Percentiles rank a stretch among this genome's conserved stretches.
Evolutionary conservation across 2,329 filamentous ascomycete species (phyloP).

Genomic region (Ophiobolus disseminans): DNA sequence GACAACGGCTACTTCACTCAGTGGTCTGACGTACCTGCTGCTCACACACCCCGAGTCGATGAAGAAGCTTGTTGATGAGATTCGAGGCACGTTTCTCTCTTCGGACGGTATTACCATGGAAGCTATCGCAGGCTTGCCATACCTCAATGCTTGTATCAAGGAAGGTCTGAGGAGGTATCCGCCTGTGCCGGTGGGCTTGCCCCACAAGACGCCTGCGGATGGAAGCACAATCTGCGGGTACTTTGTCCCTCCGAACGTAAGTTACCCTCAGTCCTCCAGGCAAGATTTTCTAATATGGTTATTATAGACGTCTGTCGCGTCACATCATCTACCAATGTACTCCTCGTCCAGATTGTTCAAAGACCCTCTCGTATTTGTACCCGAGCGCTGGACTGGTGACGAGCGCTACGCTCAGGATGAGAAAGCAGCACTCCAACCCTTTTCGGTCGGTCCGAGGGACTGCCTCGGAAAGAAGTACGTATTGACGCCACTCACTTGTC

Average conservation of each 20-base stretch:
- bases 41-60: slow-evolving; percentile 22
- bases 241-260: slow-evolving; percentile 30
- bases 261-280: slow-evolving; percentile 3
- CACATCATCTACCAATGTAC: slow-evolving; percentile 13
- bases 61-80: slow-evolving; percentile 24
- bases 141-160: slow-evolving; percentile 40
- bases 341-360: slow-evolving; percentile 21
- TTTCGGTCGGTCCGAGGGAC: slow-evolving; percentile 25
- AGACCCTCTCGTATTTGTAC: slow-evolving; percentile 27
- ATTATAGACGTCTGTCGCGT: slow-evolving; percentile 15
- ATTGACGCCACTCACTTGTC: background rate
- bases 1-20: slow-evolving; percentile 38
- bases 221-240: slow-evolving; percentile 43
- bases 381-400: slow-evolving; percentile 39
- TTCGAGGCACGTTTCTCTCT: slow-evolving; percentile 20
- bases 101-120: slow-evolving; percentile 23
- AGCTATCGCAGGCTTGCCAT: slow-evolving; percentile 40
- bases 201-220: slow-evolving; percentile 34
- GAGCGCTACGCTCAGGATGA: slow-evolving; percentile 17
- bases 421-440: slow-evolving; percentile 23
- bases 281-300: slow-evolving; percentile 7
- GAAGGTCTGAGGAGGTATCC: slow-evolving; percentile 46
- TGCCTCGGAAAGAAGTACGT: slow-evolving; percentile 39
- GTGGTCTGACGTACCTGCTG: slow-evolving; percentile 45
- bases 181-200: slow-evolving; percentile 41